These are phyloP conservation scores for Mimosa bimucronata DNA, from an alignment of 306 rosid species.

Conservation along the genomic window DNA sequence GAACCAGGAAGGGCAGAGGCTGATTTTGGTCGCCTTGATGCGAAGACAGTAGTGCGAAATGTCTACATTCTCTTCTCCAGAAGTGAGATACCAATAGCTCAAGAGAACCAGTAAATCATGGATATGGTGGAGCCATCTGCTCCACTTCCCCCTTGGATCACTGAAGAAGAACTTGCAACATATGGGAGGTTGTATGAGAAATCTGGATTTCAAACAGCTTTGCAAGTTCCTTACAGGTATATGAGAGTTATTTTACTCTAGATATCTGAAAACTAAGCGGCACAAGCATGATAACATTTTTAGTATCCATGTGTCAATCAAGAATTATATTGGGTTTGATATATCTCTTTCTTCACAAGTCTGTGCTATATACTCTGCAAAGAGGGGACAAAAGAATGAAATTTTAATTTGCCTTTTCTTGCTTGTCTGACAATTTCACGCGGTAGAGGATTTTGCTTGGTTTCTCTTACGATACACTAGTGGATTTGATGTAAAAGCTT, in stretches of 20 bases:
- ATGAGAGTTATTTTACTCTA: not conserved
- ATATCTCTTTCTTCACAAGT: too few species aligned
- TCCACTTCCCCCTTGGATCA: constrained; percentile 82
- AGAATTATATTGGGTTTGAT: too few species aligned
- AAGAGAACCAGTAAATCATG: constrained; percentile 80
- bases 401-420: too few species aligned
- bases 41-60: constrained; percentile 65
- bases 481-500: not conserved
- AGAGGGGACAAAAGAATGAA: too few species aligned
- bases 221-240: constrained; percentile 83
- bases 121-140: constrained; percentile 74
- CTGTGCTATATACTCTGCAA: too few species aligned
- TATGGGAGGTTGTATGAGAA: constrained; percentile 74
- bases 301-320: not conserved
- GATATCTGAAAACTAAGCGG: not conserved
- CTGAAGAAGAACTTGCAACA: constrained; percentile 69
- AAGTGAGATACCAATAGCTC: constrained; percentile 75
- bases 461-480: not conserved
- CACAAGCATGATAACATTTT: not conserved
- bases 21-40: constrained; percentile 78
- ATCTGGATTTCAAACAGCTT: constrained; percentile 73
- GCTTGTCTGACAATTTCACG: not conserved
- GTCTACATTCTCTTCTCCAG: constrained; percentile 76
- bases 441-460: not conserved
- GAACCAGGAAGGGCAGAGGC: constrained; percentile 85